Evolutionary conservation across 2,329 filamentous ascomycete species (phyloP).

Genomic region (Aureobasidium sp.): DNA sequence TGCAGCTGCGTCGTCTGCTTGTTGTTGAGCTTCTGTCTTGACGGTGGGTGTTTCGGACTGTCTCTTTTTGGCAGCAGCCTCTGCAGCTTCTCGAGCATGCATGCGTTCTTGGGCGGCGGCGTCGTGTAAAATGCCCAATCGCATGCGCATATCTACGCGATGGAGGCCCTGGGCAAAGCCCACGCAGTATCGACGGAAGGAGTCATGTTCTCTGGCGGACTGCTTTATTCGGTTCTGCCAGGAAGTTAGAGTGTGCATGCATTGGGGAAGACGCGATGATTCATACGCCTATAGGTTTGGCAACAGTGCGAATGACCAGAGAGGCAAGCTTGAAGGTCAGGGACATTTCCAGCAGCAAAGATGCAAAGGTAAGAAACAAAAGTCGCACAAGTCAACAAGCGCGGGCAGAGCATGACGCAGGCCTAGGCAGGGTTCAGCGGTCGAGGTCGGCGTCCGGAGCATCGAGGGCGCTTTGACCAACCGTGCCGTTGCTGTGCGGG

Average conservation of each 20-base stretch:
- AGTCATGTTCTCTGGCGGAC: constrained; percentile 61
- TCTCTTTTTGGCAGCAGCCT: constrained; percentile 47
- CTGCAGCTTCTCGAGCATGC: constrained; percentile 47
- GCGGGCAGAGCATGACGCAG: background rate
- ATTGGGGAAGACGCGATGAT: too few species aligned
- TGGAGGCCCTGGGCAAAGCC: constrained; percentile 58
- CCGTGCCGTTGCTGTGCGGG: constrained; percentile 13
- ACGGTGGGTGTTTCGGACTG: constrained; percentile 47
- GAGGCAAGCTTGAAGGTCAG: constrained; percentile 61
- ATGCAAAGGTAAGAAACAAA: background rate
- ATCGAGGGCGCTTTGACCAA: background rate
- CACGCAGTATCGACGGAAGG: constrained; percentile 56
- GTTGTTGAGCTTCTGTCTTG: constrained; percentile 55
- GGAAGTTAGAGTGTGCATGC: constrained; percentile 1
- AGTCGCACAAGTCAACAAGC: background rate
- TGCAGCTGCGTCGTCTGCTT: constrained; percentile 47
- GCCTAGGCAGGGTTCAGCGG: background rate
- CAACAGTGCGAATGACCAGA: constrained; percentile 56
- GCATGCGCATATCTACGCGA: constrained; percentile 60
- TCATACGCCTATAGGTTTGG: constrained; percentile 61
- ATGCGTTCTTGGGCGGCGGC: constrained; percentile 48
- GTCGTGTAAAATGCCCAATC: constrained; percentile 58
- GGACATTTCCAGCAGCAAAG: constrained; percentile 43
- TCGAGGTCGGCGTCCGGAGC: background rate
- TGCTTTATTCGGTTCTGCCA: constrained; percentile 58